Conservation (phyloP, 495 filamentous ascomycete species). For the Talaromyces ruber region DNA sequence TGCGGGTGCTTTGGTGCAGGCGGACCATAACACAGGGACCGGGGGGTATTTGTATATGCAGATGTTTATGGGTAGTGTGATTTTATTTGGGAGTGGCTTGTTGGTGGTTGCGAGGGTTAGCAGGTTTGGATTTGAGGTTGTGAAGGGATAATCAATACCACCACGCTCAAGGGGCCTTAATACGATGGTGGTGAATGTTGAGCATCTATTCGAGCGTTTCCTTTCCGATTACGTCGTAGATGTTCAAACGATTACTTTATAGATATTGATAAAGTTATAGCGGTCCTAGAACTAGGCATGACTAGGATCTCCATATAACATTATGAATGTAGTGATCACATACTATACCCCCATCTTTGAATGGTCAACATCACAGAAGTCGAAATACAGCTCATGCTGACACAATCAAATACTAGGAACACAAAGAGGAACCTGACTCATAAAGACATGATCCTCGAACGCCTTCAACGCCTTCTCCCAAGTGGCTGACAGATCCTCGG, state of each 20-base stretch:
- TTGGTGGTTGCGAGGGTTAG: conserved; percentile 24
- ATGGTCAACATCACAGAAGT: no score
- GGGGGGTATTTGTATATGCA: conserved; percentile 42
- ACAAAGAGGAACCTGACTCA: background rate
- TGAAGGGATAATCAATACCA: conserved; percentile 1
- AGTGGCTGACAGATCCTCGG: background rate
- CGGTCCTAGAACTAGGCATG: no score
- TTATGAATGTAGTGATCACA: no score
- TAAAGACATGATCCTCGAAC: background rate
- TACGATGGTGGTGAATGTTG: no score
- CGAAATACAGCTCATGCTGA: background rate
- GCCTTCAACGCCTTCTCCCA: background rate
- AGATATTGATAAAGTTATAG: no score
- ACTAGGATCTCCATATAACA: no score
- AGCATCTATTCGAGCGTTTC: no score
- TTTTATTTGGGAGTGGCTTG: conserved; percentile 22
- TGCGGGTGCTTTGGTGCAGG: conserved; percentile 45
- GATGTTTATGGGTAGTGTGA: conserved; percentile 36
- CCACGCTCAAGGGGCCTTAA: no score
- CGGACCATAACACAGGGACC: conserved; percentile 8
- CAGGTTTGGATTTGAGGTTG: conserved; percentile 1
- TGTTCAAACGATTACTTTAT: no score
- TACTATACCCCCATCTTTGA: background rate
- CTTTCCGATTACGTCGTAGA: no score
- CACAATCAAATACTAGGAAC: background rate